phyloP scores from a whole-genome alignment of 2,329 filamentous ascomycete genomes.

The Aspergillus persii region DNA sequence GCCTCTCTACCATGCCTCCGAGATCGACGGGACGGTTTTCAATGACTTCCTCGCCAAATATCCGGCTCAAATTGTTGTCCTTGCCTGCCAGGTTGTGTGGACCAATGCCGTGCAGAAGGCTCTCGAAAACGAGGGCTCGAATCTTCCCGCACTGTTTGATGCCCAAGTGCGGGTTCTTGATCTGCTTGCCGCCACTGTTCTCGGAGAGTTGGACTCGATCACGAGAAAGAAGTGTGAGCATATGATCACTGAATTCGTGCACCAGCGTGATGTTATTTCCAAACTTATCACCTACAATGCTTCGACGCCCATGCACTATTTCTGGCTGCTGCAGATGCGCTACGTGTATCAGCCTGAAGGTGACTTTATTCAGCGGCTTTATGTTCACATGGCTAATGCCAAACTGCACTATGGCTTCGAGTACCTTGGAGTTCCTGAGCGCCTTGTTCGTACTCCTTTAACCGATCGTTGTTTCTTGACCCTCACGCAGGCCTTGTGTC shows the following conservation, averaged over 20 bases:
- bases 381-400: constrained; percentile 96
- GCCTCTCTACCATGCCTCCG: constrained; percentile 69
- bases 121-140: constrained; percentile 68
- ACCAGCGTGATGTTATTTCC: constrained; percentile 90
- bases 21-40: constrained; percentile 68
- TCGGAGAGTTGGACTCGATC: constrained; percentile 83
- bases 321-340: constrained; percentile 96
- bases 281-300: constrained; percentile 77
- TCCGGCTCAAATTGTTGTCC: constrained; percentile 91
- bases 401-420: constrained; percentile 96
- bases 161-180: constrained; percentile 82
- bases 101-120: constrained; percentile 80
- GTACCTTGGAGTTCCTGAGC: constrained; percentile 93
- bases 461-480: constrained; percentile 99
- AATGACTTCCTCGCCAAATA: constrained; percentile 78
- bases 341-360: constrained; percentile 83
- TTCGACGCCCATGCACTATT: constrained; percentile 71
- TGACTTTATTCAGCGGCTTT: constrained; percentile 77
- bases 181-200: constrained; percentile 80
- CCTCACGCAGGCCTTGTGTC: constrained; percentile 90
- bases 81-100: constrained; percentile 93
- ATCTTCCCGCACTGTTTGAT: constrained; percentile 69
- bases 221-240: constrained; percentile 96
- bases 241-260: constrained; percentile 97
- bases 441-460: constrained; percentile 91